Evolutionary conservation across 2,329 filamentous ascomycete genomes (phyloP), one percentile per base, ranked within the genome.

Genomic region (Apiospora hydei): DNA sequence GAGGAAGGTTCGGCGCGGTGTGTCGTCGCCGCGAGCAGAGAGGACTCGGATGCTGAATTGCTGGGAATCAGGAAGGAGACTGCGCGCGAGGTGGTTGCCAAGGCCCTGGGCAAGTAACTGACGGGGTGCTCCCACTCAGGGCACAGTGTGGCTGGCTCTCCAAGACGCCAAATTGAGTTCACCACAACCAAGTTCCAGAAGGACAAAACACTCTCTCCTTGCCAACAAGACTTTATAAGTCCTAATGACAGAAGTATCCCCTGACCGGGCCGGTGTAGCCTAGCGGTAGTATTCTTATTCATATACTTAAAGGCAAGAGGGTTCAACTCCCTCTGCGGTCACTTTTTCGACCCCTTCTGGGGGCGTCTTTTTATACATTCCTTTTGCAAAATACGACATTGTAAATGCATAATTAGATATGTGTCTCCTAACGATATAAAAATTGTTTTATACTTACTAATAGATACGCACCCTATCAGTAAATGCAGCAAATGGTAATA

Each of bases 1-100:
- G 76, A 76, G 18, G 77, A 78, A 10, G 80, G 79, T 7, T 73
- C 77, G 72, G 76, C 75, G 44, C 76, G 78, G 11, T 77, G 77
- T 69, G 71, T 79, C 61, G 72, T 81, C 10, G 76, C 76, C n/a
- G 75, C 75, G n/a, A 73, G 73, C 26, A 71, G 72, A 24, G 75
- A 77, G 47, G 75, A 75, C 18, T 77, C 77, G 6, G 79, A 81
- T 49, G 71, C 69, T n/a, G 69, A 71, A 24, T 73, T 81, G 21
- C 72, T 81, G 24, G 78, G 74, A 41, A 73, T 81, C 18, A 61
- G 47, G 67, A 76, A 78, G 38, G 79, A 81, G 74, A 76, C 73
- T 13, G 73, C 74, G 51, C 73, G 76, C 5, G 76, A 80, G 67
- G 71, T 80, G 69, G 78, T 73, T 8, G 72, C 71, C 24, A 80